Evolutionary conservation across 2,329 filamentous ascomycete genomes (phyloP), one percentile per base, ranked within the genome.

Genomic region (Cryoendolithus antarcticus): DNA sequence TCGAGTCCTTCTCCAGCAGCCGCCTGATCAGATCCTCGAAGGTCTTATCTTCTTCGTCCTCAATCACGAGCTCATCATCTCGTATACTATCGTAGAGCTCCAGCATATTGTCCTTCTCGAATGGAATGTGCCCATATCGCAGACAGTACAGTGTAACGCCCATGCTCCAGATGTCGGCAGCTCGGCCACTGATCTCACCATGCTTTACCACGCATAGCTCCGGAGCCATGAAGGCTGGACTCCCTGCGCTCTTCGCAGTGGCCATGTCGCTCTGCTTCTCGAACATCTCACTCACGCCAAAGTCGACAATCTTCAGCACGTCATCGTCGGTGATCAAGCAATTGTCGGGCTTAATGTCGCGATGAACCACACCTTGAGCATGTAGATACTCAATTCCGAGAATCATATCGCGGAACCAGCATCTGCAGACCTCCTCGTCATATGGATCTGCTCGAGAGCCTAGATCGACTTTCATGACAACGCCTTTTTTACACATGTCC

Each of bases 271-370:
- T 76, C 41, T 82, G 70, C 58, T 93, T 94, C 56, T 89, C 82
- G 51, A 98, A 98, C 79, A 98, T 95, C 57, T 98, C 89, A 1
- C 89, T 96, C 6, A 96, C 91, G n/a, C 91, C 91, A 68, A 98
- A 98, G 60, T 96, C 91, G 38, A 93, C 86, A 48, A 98, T 82
- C 60, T 96, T 98, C 38, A 98, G 74, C 11, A 94, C 78, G 52
- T 96, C 82, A 40, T 95, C 88, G 29, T 80, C 74, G 0, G 86
- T 94, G 30, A 98, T 67, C 6, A 98, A 72, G 38, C 93, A 80
- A 51, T 98, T 98, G 60, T 96, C 91, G 0, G 91, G 91, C 62
- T 98, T 98, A 65, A 98, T 95, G 55, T 98, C 91, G 39, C 91
- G 77, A 60, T 98, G 91, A 10, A 95, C 83, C 48, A 96, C 84